These are phyloP conservation scores for Solanum stenotomum DNA, from an alignment of 257 asterid genomes.

Conservation along the genomic window DNA sequence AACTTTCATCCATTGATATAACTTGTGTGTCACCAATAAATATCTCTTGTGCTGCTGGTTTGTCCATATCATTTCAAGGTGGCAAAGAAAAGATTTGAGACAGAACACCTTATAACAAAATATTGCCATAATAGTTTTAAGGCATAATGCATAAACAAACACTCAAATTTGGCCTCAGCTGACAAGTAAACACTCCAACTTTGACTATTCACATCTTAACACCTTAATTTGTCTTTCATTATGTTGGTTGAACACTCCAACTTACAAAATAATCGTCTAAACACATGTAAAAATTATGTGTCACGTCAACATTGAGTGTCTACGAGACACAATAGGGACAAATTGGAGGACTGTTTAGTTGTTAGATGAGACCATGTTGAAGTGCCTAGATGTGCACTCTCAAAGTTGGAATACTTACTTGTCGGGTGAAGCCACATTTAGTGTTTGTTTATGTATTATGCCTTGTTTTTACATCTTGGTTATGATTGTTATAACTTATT, in stretches of 20 bases:
- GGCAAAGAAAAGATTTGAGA: neutral
- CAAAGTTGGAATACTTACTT: neutral
- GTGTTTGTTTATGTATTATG: neutral
- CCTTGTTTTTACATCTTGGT: neutral
- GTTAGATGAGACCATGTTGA: accelerated
- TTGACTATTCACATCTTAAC: neutral
- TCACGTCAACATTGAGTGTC: neutral
- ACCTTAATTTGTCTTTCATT: neutral
- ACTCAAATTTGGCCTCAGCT: accelerated
- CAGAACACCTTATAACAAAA: neutral
- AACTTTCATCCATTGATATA: neutral
- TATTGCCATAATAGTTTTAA: neutral
- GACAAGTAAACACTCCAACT: neutral
- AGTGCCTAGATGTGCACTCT: neutral
- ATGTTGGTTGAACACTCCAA: neutral
- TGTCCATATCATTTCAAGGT: neutral
- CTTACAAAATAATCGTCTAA: neutral
- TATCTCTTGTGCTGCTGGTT: neutral
- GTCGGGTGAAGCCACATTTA: neutral
- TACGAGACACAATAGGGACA: neutral
- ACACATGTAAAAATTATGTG: neutral
- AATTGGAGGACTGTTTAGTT: neutral
- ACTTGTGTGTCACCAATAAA: neutral
- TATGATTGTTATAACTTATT: neutral
- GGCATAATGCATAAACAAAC: neutral